These are phyloP conservation scores for Tylopilus intermedius DNA, from an alignment of 768 basidiomycete species.

Conservation along the genomic window DNA sequence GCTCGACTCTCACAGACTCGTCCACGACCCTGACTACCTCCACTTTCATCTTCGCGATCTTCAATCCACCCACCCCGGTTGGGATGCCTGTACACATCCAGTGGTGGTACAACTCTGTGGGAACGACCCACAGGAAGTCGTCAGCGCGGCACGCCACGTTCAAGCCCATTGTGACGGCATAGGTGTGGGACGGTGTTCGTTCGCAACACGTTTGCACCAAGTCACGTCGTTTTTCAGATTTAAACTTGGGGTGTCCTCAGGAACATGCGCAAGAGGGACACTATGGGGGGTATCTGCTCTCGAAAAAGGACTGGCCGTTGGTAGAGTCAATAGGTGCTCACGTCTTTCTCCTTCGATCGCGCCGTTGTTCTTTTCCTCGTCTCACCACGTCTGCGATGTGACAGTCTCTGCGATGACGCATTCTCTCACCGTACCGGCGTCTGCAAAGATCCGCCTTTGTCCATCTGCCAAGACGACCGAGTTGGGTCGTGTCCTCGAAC, in stretches of 20 bases:
- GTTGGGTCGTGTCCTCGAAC: conserved; percentile 54
- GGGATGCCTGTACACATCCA: conserved; percentile 33
- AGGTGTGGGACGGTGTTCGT: conserved; percentile 37
- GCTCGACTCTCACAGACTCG: conserved; percentile 57
- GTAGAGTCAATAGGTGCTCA: conserved; percentile 56
- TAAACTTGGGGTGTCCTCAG: conserved; percentile 81
- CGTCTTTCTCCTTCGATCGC: neutral
- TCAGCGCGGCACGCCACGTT: conserved; percentile 56
- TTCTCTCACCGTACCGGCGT: conserved; percentile 60
- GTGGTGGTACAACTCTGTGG: conserved; percentile 74
- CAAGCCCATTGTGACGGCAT: conserved; percentile 63
- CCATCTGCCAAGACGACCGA: conserved; percentile 51
- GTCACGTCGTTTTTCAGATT: conserved; percentile 40
- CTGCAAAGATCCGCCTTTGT: conserved; percentile 59
- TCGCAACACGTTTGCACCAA: no score
- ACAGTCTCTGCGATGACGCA: conserved; percentile 61
- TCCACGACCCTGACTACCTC: conserved; percentile 61
- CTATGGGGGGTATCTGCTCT: conserved; percentile 73
- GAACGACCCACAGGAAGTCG: conserved; percentile 57
- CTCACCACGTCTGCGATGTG: neutral
- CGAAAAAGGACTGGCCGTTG: conserved; percentile 66
- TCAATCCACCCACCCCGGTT: conserved; percentile 14
- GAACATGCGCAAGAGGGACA: conserved; percentile 60
- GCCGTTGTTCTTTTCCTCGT: neutral
- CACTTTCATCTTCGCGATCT: conserved; percentile 61